These are phyloP conservation scores for Ophiostoma triangulosporum DNA, from an alignment of 2,329 filamentous ascomycete species.

Conservation along the genomic window DNA sequence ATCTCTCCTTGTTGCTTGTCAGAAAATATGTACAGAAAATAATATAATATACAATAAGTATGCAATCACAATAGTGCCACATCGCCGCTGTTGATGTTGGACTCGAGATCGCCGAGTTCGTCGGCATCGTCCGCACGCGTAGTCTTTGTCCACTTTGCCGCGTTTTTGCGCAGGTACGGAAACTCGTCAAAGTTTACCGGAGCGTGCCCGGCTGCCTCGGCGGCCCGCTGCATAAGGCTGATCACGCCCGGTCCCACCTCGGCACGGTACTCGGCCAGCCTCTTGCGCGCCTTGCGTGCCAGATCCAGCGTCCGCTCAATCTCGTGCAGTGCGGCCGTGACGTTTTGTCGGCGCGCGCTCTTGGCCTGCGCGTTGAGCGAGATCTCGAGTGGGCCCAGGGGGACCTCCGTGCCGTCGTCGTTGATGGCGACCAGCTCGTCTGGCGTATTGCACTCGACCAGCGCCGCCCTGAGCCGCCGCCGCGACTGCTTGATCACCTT, in stretches of 20 bases:
- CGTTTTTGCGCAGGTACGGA: background rate
- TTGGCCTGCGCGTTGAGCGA: background rate
- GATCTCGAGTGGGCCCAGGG: background rate
- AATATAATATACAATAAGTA: too few relatives aligned
- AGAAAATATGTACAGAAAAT: too few relatives aligned
- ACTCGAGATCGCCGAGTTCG: too few relatives aligned
- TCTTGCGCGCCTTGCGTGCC: constrained; percentile 13
- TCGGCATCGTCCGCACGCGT: too few relatives aligned
- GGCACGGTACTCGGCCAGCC: constrained; percentile 13
- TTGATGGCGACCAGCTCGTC: background rate
- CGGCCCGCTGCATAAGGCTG: constrained; percentile 20
- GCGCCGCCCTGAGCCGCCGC: constrained; percentile 7
- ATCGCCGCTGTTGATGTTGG: too few relatives aligned
- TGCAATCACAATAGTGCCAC: too few relatives aligned
- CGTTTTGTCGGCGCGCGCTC: background rate
- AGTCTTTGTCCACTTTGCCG: background rate
- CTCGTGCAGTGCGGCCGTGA: constrained; percentile 10
- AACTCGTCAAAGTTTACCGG: constrained; percentile 15
- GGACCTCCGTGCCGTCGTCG: too few relatives aligned
- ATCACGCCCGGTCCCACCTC: constrained; percentile 16
- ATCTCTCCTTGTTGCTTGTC: too few relatives aligned
- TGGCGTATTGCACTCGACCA: constrained; percentile 2
- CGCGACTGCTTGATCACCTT: constrained; percentile 14
- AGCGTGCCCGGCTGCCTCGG: constrained; percentile 15
- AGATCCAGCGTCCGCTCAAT: constrained; percentile 16